Base-by-base conservation (phyloP, 108 stramenopile species). In the Conticribra weissflogii region DNA sequence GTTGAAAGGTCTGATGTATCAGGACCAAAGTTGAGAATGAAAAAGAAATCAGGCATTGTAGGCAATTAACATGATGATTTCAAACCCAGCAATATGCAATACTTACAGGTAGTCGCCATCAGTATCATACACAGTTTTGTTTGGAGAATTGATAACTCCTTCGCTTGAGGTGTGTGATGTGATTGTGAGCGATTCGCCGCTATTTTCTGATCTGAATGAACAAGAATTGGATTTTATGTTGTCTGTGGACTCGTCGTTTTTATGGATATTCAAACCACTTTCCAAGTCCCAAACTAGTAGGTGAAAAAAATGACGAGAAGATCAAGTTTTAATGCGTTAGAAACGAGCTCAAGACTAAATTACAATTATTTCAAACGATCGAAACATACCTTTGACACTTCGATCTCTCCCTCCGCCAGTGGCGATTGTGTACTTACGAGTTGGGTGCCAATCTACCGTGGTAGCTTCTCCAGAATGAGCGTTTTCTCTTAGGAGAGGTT, bases 391-490 rank as follows among this genome's bases (percentile, higher is more conserved):
- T 74, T 94, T 91, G 9, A 94, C 90, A 50, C 73, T 74, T 45
- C 86, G 81, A 76, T 94, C 93, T 5, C 77, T 59, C 0, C 86
- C 85, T 29, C 93, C 93, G 24, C 93, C 93, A 21, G 93, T 94
- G 1, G 93, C 93, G 46, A 94, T 64, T 21, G 72, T 45, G 61
- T 74, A 85, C n/a, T 66, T 76, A 45, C 72, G 68, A 15, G 79
- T 85, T 12, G 93, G 93, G 71, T 94, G 90, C 88, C 88, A 94
- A 66, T 91, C 88, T n/a, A 90, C 68, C 17, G 84, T 82, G 14
- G 90, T 86, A 8, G 93, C 90, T 29, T 94, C 93, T 12, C 93
- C 88, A 12, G 87, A 79, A 73, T 94, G 93, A 9, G 89, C 89
- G 3, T 84, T 77, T 34, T 88, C 78, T 56, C 83, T 88, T 17